Evolutionary conservation across 2,329 filamentous ascomycete genomes (phyloP), one percentile per base, ranked within the genome.

Genomic region (Sporothrix dimorphospora): DNA sequence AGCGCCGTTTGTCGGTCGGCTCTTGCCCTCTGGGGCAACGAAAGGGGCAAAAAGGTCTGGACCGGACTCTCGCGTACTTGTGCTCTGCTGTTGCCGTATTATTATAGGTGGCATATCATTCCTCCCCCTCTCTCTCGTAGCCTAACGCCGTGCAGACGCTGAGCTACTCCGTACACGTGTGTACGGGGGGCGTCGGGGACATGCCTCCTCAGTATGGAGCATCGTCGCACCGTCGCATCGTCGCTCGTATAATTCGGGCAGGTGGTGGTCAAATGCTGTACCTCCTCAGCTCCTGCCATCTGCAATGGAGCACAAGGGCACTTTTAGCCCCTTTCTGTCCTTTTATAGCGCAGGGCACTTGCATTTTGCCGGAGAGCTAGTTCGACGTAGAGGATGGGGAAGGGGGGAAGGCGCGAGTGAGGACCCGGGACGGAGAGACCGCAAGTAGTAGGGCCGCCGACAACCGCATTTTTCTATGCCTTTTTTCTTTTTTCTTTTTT

Each of bases 101-200:
- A 30, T 53, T n/a, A 55, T 55, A 55, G 47, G 66, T 69, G 66
- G 66, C 66, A 69, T 55, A 69, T 55, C 49, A 45, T 63, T 42
- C 9, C 66, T n/a, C 45, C 63, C 42, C 40, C 42, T 47, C 24
- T 24, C 38, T 45, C 40, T 49, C 40, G 21, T 34, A 21, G 8
- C 40, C 40, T 1, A 12, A 34, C 61, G 16, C 40, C 24, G 14
- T 47, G 7, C 61, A 24, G 21, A 21, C 12, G 12, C 34, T 38
- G 16, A 27, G 16, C 27, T 30, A 57, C 24, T n/a, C n/a, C n/a
- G n/a, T n/a, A n/a, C n/a, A n/a, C n/a, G n/a, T 30, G 55, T 38
- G 30, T 19, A 63, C 59, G 38, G 59, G 59, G 59, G n/a, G 3
- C 21, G 59, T 63, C 59, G 59, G 59, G 34, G 3, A 42, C 59